These are phyloP conservation scores for Waltergamsia citrina DNA, from an alignment of 2,329 filamentous ascomycete genomes.

Conservation along the genomic window DNA sequence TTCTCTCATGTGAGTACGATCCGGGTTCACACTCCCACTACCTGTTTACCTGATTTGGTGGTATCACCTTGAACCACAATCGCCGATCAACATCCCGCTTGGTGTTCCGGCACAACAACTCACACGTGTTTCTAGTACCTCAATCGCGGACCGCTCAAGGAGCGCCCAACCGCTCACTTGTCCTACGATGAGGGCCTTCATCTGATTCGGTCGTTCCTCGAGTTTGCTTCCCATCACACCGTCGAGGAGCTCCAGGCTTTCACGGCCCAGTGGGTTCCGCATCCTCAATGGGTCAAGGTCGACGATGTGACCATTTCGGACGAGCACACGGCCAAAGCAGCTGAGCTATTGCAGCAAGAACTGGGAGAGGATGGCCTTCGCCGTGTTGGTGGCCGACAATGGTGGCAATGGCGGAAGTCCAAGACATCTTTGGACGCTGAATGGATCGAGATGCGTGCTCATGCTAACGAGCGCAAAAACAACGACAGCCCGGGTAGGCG, in stretches of 20 bases:
- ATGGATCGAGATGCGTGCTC: conserved; percentile 91
- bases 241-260: conserved; percentile 92
- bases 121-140: conserved; percentile 51
- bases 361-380: conserved; percentile 68
- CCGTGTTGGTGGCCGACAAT: conserved; percentile 68
- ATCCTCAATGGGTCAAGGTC: conserved; percentile 78
- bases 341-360: conserved; percentile 58
- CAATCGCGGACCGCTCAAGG: conserved; percentile 62
- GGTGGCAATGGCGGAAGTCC: conserved; percentile 83
- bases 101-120: too few species aligned
- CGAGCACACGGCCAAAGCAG: conserved; percentile 55
- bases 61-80: background rate
- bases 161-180: conserved; percentile 82
- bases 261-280: conserved; percentile 84
- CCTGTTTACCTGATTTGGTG: background rate
- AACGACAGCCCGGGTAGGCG: conserved; percentile 50
- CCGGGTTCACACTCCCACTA: conserved; percentile 1
- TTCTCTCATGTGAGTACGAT: conserved; percentile 65
- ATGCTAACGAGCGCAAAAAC: conserved; percentile 57
- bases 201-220: conserved; percentile 77
- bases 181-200: conserved; percentile 91
- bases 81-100: background rate
- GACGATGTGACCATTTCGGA: conserved; percentile 59
- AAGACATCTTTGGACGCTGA: conserved; percentile 64
- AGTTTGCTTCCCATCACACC: conserved; percentile 77